Evolutionary conservation across 345 rosid species (phyloP).

Genomic region (Syzygium jambos): DNA sequence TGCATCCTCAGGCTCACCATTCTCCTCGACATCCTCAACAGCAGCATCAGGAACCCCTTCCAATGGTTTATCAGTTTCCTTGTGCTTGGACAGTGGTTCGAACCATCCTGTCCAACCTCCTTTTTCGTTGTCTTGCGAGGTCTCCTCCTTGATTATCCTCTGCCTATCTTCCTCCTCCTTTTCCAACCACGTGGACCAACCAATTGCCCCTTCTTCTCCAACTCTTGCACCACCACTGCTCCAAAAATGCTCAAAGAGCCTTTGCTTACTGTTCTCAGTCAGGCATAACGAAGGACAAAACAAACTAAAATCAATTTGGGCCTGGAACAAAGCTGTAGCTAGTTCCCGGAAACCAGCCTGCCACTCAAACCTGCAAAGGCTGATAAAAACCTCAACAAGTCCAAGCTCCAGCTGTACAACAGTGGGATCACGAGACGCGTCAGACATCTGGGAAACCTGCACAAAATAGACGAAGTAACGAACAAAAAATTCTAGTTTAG

Average conservation of each 20-base stretch:
- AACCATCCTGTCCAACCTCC: slow-evolving; percentile 99
- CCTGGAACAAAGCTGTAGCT: slow-evolving; percentile 88
- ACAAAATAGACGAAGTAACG: slow-evolving; percentile 3
- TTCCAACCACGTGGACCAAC: slow-evolving; percentile 90
- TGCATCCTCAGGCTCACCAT: slow-evolving; percentile 36
- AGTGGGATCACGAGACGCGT: slow-evolving; percentile 31
- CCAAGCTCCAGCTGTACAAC: slow-evolving; percentile 60
- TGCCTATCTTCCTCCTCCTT: slow-evolving; percentile 94
- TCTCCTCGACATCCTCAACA: slow-evolving; percentile 16
- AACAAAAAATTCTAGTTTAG: not conserved
- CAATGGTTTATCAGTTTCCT: slow-evolving; percentile 21
- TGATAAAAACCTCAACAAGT: slow-evolving; percentile 79
- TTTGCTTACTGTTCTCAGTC: slow-evolving; percentile 66
- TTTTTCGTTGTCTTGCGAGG: slow-evolving; percentile 35
- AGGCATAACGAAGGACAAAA: slow-evolving; percentile 73
- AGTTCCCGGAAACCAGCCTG: slow-evolving; percentile 88
- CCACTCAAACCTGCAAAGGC: slow-evolving; percentile 94
- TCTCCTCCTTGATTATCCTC: slow-evolving; percentile 52
- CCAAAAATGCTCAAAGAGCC: slow-evolving; percentile 97
- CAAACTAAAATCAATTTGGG: slow-evolving; percentile 81
- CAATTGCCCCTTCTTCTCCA: slow-evolving; percentile 92
- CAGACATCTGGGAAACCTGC: slow-evolving; percentile 51
- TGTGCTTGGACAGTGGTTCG: slow-evolving; percentile 41
- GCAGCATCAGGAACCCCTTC: slow-evolving; percentile 17
- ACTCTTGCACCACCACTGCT: slow-evolving; percentile 72